A percentile compares a stretch with the other conserved stretches of the same genome.
Evolutionary conservation across 2,329 filamentous ascomycete species (phyloP).

Genomic region (Xylariomycetidae sp.): DNA sequence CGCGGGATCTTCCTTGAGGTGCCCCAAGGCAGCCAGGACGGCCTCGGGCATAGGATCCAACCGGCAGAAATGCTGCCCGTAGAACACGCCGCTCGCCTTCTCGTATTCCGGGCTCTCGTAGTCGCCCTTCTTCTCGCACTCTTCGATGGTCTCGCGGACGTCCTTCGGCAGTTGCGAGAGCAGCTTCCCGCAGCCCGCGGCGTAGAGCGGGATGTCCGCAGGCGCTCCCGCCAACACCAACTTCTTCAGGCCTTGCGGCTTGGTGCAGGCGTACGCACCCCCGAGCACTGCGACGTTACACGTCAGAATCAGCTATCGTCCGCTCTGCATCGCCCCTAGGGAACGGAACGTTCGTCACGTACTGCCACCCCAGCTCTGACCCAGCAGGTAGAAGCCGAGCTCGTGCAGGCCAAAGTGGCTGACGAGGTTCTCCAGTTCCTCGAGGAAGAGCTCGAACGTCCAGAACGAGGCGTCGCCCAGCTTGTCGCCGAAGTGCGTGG

Average conservation of each 20-base stretch:
- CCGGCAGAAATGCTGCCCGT: neutral
- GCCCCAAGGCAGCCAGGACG: neutral
- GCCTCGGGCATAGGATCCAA: neutral
- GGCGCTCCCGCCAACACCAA: neutral
- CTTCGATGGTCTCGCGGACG: neutral
- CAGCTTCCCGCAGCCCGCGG: neutral
- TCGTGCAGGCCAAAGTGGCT: conserved; percentile 1
- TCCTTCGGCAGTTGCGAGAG: conserved; percentile 1
- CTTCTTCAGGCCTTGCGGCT: neutral
- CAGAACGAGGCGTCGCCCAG: conserved; percentile 1
- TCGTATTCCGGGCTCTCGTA: conserved; percentile 1
- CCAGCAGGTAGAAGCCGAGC: neutral
- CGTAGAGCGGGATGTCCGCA: neutral
- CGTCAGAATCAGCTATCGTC: too few species aligned
- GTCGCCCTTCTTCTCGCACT: neutral
- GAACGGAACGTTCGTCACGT: too few species aligned
- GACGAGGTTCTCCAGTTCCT: conserved; percentile 1
- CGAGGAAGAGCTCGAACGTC: conserved; percentile 2
- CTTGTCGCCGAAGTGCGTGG: neutral
- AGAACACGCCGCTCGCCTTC: neutral
- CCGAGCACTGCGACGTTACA: too few species aligned
- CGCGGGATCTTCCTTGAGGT: neutral
- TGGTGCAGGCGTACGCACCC: neutral
- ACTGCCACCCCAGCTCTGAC: conserved; percentile 3
- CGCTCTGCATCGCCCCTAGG: too few species aligned